phyloP scores from a whole-genome alignment of 1,284 basidiomycete genomes.

The Rhodotorula glutinis region DNA sequence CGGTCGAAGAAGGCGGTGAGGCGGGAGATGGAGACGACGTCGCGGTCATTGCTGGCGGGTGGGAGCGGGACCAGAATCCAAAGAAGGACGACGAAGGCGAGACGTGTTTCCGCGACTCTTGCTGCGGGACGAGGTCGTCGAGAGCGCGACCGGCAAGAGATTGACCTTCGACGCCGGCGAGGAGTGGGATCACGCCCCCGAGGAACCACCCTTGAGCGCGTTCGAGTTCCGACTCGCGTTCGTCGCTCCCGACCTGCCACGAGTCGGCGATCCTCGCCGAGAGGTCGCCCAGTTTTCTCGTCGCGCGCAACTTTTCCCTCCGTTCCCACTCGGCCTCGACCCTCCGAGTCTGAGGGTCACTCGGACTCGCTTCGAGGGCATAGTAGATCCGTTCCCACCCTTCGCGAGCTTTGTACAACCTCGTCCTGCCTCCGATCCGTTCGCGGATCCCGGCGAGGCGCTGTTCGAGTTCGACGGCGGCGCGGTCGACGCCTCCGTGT shows the following conservation, averaged over 20 bases:
- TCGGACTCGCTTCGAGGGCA: slow-evolving; percentile 19
- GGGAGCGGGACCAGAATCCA: slow-evolving; percentile 37
- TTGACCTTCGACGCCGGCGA: slow-evolving; percentile 13
- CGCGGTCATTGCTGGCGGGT: slow-evolving; percentile 26
- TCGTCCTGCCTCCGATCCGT: slow-evolving; percentile 36
- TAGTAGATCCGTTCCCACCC: slow-evolving; percentile 39
- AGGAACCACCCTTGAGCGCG: slow-evolving; percentile 31
- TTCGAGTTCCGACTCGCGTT: slow-evolving; percentile 14
- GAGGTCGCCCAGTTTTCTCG: slow-evolving; percentile 38
- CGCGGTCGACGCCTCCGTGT: slow-evolving; percentile 32
- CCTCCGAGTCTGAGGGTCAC: neutral
- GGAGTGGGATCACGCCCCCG: slow-evolving; percentile 18
- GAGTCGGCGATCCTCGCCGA: slow-evolving; percentile 26
- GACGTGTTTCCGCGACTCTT: slow-evolving; percentile 10
- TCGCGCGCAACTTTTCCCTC: slow-evolving; percentile 31
- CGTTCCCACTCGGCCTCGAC: slow-evolving; percentile 21
- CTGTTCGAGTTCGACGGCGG: slow-evolving; percentile 41
- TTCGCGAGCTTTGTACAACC: slow-evolving; percentile 32
- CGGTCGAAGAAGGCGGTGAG: neutral
- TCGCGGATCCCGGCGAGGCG: slow-evolving; percentile 41
- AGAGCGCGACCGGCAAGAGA: slow-evolving; percentile 1
- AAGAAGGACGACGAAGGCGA: slow-evolving; percentile 35
- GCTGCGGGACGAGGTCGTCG: slow-evolving; percentile 7
- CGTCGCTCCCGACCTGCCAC: slow-evolving; percentile 15
- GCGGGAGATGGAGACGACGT: neutral